A percentile compares a stretch with the other conserved stretches of the same genome.
Evolutionary conservation across 2,329 filamentous ascomycete species (phyloP).

Genomic region (Monosporascus sp.): DNA sequence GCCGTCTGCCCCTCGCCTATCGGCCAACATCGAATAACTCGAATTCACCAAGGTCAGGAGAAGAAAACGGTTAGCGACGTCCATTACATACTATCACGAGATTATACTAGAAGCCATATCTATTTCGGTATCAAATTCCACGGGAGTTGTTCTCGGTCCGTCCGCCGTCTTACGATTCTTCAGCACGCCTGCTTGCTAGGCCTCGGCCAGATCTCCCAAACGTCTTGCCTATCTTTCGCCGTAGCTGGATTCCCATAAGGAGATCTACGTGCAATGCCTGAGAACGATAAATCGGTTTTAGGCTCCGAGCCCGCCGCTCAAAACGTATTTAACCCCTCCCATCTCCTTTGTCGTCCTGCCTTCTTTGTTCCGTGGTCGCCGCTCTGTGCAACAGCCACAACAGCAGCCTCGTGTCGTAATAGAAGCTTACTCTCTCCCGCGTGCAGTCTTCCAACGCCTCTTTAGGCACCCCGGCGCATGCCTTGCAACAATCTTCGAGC

Average conservation of each 20-base stretch:
- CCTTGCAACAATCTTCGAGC: conserved; percentile 22
- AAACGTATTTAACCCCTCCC: conserved; percentile 13
- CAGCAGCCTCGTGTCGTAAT: neutral
- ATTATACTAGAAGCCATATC: no score
- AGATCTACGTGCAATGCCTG: conserved; percentile 1
- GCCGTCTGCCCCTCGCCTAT: no score
- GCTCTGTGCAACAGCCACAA: conserved; percentile 1
- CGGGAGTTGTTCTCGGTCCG: no score
- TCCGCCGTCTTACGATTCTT: neutral
- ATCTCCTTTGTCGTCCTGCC: neutral
- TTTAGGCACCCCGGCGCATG: conserved; percentile 17
- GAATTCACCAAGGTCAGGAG: no score
- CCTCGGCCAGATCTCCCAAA: neutral
- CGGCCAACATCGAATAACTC: no score
- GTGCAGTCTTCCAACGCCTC: conserved; percentile 19
- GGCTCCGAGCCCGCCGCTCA: conserved; percentile 20
- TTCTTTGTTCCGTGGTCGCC: neutral
- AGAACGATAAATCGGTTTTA: conserved; percentile 6
- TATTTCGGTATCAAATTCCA: no score
- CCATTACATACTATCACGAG: no score
- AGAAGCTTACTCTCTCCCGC: conserved; percentile 20
- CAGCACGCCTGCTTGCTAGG: neutral
- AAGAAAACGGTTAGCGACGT: no score
- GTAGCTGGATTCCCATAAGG: neutral
- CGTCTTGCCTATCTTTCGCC: neutral